A percentile compares a stretch with the other conserved stretches of the same genome.
phyloP scores from a whole-genome alignment of 371 early-diverging fungal genomes.

The Blyttiomyces sp. region DNA sequence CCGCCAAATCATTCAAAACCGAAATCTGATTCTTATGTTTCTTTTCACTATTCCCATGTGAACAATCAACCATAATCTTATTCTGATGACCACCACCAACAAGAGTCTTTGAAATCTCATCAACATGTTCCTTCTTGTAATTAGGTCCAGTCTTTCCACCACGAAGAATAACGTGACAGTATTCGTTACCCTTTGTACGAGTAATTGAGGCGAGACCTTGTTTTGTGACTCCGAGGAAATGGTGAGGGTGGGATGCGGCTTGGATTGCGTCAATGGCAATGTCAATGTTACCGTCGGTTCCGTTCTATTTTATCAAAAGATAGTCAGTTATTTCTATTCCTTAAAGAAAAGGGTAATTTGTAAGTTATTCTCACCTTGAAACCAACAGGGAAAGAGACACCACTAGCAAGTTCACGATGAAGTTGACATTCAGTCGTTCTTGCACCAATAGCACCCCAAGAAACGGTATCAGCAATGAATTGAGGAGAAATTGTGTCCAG shows the following conservation, averaged over 20 bases:
- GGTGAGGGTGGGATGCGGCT: conserved; percentile 75
- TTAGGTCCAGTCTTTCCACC: conserved; percentile 90
- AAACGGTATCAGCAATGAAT: conserved; percentile 84
- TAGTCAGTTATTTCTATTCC: too few relatives aligned
- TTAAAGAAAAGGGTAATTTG: neutral
- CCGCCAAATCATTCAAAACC: conserved; percentile 56
- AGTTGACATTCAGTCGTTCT: conserved; percentile 92
- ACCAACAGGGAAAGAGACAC: conserved; percentile 89
- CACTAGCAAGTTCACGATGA: conserved; percentile 72
- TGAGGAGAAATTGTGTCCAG: conserved; percentile 94
- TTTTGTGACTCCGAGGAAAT: conserved; percentile 93
- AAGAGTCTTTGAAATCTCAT: conserved; percentile 17
- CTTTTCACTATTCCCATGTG: conserved; percentile 85
- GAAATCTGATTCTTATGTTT: conserved; percentile 80
- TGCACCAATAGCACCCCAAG: conserved; percentile 81
- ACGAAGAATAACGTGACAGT: conserved; percentile 85
- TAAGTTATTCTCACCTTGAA: conserved; percentile 70
- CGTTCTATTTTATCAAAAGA: conserved; percentile 22
- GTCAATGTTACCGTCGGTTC: conserved; percentile 80
- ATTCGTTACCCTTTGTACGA: conserved; percentile 79
- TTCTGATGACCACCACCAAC: conserved; percentile 29
- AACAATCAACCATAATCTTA: conserved; percentile 92
- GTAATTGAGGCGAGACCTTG: conserved; percentile 91
- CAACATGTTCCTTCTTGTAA: conserved; percentile 58
- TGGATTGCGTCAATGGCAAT: conserved; percentile 88